Conservation (phyloP, 768 basidiomycete species). For the Russula ochroleuca region DNA sequence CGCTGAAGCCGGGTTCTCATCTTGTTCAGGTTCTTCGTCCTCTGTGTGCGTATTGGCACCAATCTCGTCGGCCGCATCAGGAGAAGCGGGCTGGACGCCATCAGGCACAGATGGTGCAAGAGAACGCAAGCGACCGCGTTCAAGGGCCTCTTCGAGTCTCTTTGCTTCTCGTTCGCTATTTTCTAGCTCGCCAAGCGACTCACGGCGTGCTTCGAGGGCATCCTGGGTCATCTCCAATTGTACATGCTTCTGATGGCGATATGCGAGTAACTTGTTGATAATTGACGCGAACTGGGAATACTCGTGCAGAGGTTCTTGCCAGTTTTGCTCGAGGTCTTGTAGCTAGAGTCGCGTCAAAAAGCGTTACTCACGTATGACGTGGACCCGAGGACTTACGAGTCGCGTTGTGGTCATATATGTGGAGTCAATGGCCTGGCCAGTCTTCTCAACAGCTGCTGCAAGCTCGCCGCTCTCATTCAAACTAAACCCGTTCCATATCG, state of each 20-base stretch:
- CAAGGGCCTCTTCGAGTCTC: conserved; percentile 83
- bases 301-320: conserved; percentile 94
- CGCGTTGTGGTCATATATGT: conserved; percentile 91
- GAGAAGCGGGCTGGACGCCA: background rate
- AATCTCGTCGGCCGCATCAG: background rate
- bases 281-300: conserved; percentile 92
- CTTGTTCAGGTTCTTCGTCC: conserved; percentile 33
- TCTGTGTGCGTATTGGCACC: background rate
- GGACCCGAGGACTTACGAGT: conserved; percentile 51
- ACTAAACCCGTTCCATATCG: conserved; percentile 88
- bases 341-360: conserved; percentile 45
- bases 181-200: conserved; percentile 83
- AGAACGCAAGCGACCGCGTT: conserved; percentile 46
- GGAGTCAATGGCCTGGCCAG: conserved; percentile 92
- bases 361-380: background rate
- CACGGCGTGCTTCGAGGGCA: conserved; percentile 75
- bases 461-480: conserved; percentile 74
- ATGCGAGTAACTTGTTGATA: conserved; percentile 90
- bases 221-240: conserved; percentile 98
- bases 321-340: conserved; percentile 90
- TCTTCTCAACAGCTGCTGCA: conserved; percentile 88
- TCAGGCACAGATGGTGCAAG: conserved; percentile 3
- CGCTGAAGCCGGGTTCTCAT: conserved; percentile 38
- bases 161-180: conserved; percentile 89
- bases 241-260: conserved; percentile 96